phyloP scores from a whole-genome alignment of 2,329 filamentous ascomycete species.

The Pyricularia grisea region DNA sequence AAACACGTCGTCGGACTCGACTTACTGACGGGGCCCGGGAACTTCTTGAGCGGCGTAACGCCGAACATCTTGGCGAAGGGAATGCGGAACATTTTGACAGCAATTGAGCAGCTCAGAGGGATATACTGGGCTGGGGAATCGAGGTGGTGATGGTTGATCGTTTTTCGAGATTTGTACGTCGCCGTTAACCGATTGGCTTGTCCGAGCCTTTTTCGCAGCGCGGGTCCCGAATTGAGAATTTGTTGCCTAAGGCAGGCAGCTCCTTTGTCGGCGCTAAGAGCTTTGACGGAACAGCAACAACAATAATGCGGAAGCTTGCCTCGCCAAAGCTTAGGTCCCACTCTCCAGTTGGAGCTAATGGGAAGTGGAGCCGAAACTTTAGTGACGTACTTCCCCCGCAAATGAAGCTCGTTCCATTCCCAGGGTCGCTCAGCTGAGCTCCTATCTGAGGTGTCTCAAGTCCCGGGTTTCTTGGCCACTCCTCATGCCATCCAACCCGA shows the following conservation, averaged over 20 bases:
- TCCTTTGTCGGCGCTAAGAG: not conserved
- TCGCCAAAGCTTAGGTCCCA: not conserved
- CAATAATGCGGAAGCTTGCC: not conserved
- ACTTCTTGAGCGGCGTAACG: constrained; percentile 62
- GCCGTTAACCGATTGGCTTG: constrained; percentile 1
- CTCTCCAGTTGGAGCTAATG: not conserved
- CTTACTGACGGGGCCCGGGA: constrained; percentile 69
- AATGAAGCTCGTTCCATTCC: not conserved
- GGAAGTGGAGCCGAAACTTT: not conserved
- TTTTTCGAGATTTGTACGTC: not conserved
- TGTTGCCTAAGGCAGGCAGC: constrained; percentile 1
- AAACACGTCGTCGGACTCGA: constrained; percentile 26
- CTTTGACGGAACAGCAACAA: not conserved
- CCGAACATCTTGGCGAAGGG: constrained; percentile 37
- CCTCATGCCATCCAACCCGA: not conserved
- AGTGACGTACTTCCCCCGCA: not conserved
- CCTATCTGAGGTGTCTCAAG: not conserved
- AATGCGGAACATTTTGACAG: constrained; percentile 56
- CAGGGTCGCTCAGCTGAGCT: not conserved
- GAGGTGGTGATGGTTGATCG: constrained; percentile 13
- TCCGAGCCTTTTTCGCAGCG: constrained; percentile 19
- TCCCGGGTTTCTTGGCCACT: not conserved
- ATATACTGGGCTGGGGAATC: constrained; percentile 16
- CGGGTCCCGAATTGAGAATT: constrained; percentile 5
- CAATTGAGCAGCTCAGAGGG: constrained; percentile 23